Base-by-base conservation (phyloP, 2,329 filamentous ascomycete species). In the Phoma herbarum region DNA sequence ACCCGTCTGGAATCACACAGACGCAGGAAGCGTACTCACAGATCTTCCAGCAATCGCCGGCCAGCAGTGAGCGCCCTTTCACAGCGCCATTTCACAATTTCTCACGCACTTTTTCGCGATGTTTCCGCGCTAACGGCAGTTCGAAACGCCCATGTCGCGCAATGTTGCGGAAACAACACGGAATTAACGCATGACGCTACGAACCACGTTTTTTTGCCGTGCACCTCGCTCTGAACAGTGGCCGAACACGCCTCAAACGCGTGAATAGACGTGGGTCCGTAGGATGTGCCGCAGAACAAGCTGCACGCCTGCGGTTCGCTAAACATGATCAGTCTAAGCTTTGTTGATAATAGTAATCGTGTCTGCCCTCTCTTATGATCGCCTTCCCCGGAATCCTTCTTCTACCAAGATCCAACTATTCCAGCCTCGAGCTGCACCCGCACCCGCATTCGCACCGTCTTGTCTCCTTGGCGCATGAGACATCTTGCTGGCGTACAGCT, bases 231-330 rank as follows among this genome's bases (percentile, higher is more conserved):
- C 51, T 59, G 46, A 20, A 51, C 57, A 46, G 29, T 56, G 57
- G 46, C 51, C 57, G 57, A 56, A 44, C 52, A 56, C 37, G 51
- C 45, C 49, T 53, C 56, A 50, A 59, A 59, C 56, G 31, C 45
- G 46, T 35, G 39, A 54, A 45, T 23, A 45, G 50, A 45, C 56
- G 56, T n/a, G n/a, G n/a, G n/a, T n/a, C n/a, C n/a, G n/a, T n/a
- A n/a, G n/a, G n/a, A n/a, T n/a, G n/a, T 54, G 56, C 56, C 22
- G 45, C 54, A 42, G 8, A 31, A 18, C 16, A 18, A 1, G 33
- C 33, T 16, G 31, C 35, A 39, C 8, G n/a, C 28, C 54, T 46
- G 35, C 31, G 37, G 29, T 25, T 41, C 44, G 44, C 56, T 58
- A 50, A 43, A 41, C 14, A 23, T 14, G 41, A 23, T 23, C 20